Base-by-base conservation (phyloP, 306 rosid genomes). In the Cicer chorassanicum region DNA sequence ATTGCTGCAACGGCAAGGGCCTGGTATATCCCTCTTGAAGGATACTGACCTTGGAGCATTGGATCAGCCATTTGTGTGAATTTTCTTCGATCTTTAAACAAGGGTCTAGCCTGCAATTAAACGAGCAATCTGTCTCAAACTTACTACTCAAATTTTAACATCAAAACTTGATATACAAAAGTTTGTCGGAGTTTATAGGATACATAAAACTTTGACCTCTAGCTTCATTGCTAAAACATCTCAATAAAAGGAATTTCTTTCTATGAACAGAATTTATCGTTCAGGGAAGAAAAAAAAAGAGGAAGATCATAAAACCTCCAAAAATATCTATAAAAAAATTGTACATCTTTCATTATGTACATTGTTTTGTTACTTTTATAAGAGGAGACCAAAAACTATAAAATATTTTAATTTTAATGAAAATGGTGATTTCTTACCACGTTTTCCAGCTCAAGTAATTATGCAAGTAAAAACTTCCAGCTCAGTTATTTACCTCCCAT, bases 1-100 rank as follows among this genome's bases (percentile, higher is more conserved):
- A 91, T 94, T 29, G 93, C 98, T 21, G 95, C 97, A 73, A 94
- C 86, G 10, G 98, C 98, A 64, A 94, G 94, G 64, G 97, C 98
- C 85, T 94, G 98, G 84, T 88, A 91, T 72, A 94, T 65, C 24
- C 98, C 97, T 82, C 95, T 88, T 54, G 81, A 39, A 73, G 98
- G 98, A 78, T 83, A 90, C 72, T 91, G 98, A 57, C 98, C 96
- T 82, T 88, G 88, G 19, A 94, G 96, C 89, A 49, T 55, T 34
- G 98, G 96, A 86, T 94, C 98, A 1, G 93, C 98, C 97, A 94
- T 90, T 83, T 87, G 93, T 3, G 90, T 85, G 76, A 94, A 86
- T 64, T 84, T 94, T 79, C 79, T 80, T 50, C 92, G 83, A 54
- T 88, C 97, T 65, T 86, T 94, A 39, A 94, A 90, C 86, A 91